A percentile compares a stretch with the other conserved stretches of the same genome.
phyloP scores from a whole-genome alignment of 2,329 filamentous ascomycete species.

The Dryadomyces quercus-mongolicae region DNA sequence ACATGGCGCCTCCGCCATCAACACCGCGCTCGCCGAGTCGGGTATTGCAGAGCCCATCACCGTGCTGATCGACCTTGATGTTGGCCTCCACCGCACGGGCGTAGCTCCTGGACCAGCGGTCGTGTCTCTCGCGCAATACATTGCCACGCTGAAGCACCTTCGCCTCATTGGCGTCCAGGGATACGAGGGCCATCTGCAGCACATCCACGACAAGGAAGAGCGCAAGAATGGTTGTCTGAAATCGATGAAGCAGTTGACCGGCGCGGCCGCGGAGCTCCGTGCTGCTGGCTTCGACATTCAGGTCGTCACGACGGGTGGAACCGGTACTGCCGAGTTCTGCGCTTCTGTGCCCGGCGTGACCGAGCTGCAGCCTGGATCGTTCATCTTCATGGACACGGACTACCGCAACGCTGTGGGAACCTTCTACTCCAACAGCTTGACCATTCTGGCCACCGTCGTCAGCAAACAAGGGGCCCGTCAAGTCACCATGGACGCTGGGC shows the following conservation, averaged over 20 bases:
- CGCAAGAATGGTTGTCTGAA: slow-evolving; percentile 29
- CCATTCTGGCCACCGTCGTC: slow-evolving; percentile 34
- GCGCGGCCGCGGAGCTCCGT: slow-evolving; percentile 28
- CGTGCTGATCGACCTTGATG: slow-evolving; percentile 35
- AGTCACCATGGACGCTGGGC: slow-evolving; percentile 35
- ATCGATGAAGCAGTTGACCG: slow-evolving; percentile 30
- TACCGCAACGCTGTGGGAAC: slow-evolving; percentile 39
- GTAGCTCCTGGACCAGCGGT: slow-evolving; percentile 27
- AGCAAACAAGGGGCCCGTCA: slow-evolving; percentile 30
- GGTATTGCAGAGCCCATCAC: slow-evolving; percentile 25
- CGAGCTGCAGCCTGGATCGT: slow-evolving; percentile 41
- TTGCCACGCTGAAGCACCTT: slow-evolving; percentile 24
- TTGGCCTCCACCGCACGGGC: slow-evolving; percentile 36
- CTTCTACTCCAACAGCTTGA: slow-evolving; percentile 35
- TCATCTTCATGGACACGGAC: slow-evolving; percentile 46
- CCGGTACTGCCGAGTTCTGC: slow-evolving; percentile 41
- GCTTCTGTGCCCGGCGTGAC: slow-evolving; percentile 35
- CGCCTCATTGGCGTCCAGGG: slow-evolving; percentile 36
- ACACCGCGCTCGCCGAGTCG: slow-evolving; percentile 24
- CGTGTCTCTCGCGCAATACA: slow-evolving; percentile 24
- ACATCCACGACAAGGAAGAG: slow-evolving; percentile 30
- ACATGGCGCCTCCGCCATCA: slow-evolving; percentile 29
- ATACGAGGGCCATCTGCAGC: slow-evolving; percentile 41
- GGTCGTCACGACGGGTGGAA: slow-evolving; percentile 39
- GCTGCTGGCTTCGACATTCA: slow-evolving; percentile 28